A percentile compares a stretch with the other conserved stretches of the same genome.
These are phyloP conservation scores for Alternaria sp. DNA, from an alignment of 2,329 filamentous ascomycete species.

Conservation along the genomic window DNA sequence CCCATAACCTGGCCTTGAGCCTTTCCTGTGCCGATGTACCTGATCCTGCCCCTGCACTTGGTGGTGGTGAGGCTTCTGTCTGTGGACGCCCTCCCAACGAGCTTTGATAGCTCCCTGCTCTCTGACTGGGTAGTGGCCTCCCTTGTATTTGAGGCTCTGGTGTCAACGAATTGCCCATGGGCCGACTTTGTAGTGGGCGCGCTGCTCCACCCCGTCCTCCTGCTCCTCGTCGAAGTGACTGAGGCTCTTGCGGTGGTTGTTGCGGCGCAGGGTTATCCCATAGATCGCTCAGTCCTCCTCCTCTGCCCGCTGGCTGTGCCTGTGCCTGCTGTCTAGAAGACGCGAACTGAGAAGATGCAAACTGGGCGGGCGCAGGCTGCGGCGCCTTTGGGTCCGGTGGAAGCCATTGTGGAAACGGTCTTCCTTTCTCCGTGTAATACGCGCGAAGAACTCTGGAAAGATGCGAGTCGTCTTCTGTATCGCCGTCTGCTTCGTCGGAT, in stretches of 20 bases:
- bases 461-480: slow-evolving; percentile 85
- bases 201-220: slow-evolving; percentile 53
- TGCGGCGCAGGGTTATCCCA: slow-evolving; percentile 60
- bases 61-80: slow-evolving; percentile 48
- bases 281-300: slow-evolving; percentile 65
- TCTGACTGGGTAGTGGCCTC: slow-evolving; percentile 74
- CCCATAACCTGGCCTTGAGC: slow-evolving; percentile 81
- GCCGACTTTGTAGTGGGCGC: slow-evolving; percentile 37
- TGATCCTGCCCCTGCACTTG: slow-evolving; percentile 49
- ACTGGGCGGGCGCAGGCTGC: slow-evolving; percentile 56
- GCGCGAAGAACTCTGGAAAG: slow-evolving; percentile 90
- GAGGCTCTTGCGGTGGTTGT: slow-evolving; percentile 50
- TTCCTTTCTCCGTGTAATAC: slow-evolving; percentile 91
- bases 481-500: slow-evolving; percentile 64
- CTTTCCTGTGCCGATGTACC: slow-evolving; percentile 76
- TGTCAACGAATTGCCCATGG: slow-evolving; percentile 41
- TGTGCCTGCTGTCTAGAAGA: slow-evolving; percentile 53
- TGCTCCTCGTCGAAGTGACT: slow-evolving; percentile 54
- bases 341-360: slow-evolving; percentile 62
- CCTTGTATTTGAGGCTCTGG: slow-evolving; percentile 53
- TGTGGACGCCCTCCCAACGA: slow-evolving; percentile 47
- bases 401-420: slow-evolving; percentile 83
- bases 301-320: slow-evolving; percentile 37
- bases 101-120: slow-evolving; percentile 77
- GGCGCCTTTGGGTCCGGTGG: slow-evolving; percentile 86